Conservation (phyloP, 2,329 filamentous ascomycete species). For the Claviceps citrina region DNA sequence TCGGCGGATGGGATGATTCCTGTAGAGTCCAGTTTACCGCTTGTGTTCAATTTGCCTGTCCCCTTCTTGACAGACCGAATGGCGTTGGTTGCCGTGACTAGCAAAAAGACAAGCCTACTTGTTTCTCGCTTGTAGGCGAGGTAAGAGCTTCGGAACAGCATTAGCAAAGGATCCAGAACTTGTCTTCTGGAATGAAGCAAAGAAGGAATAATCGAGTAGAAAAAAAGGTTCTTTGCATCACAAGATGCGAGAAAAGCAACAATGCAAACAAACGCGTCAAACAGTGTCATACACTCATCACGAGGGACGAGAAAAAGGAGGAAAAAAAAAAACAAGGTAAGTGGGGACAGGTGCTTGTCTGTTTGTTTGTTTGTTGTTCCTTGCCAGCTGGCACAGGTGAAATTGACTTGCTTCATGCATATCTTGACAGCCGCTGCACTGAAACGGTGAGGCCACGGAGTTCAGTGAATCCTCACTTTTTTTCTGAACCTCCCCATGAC, state of each 20-base stretch:
- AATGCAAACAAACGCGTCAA: too few species aligned
- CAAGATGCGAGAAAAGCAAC: neutral
- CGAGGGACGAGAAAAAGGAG: too few species aligned
- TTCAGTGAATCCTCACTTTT: neutral
- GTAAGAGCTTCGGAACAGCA: constrained; percentile 17
- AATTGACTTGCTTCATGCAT: neutral
- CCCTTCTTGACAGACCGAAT: constrained; percentile 15
- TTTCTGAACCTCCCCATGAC: neutral
- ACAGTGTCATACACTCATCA: too few species aligned
- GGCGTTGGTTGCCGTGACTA: constrained; percentile 23
- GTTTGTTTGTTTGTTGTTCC: neutral
- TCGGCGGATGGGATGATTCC: constrained; percentile 23
- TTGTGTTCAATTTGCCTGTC: constrained; percentile 18
- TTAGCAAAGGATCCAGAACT: constrained; percentile 27
- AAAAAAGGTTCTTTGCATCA: too few species aligned
- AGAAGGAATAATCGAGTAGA: neutral
- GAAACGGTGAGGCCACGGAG: neutral
- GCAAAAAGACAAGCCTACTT: constrained; percentile 22
- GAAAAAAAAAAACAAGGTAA: neutral
- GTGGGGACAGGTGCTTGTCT: neutral
- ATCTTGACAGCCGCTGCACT: neutral
- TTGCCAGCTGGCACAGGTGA: neutral
- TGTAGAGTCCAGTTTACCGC: constrained; percentile 21
- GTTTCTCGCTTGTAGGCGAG: constrained; percentile 25
- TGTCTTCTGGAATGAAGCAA: neutral